Percentiles rank a stretch among this genome's conserved stretches.
Evolutionary conservation across 2,329 filamentous ascomycete genomes (phyloP).

Genomic region (Ceratocystis harringtonii): DNA sequence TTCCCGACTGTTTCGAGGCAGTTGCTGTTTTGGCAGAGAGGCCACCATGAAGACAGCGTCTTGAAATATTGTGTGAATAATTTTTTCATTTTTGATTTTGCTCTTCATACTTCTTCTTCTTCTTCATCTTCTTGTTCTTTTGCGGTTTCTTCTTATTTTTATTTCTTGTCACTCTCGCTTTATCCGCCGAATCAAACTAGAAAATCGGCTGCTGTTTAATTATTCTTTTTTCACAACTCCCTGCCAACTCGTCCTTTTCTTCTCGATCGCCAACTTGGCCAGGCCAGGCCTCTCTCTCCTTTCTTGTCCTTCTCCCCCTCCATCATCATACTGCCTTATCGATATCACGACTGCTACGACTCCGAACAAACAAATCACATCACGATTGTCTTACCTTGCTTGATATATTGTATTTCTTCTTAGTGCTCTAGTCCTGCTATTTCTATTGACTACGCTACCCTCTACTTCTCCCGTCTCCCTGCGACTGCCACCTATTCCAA

Average conservation of each 20-base stretch:
- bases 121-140: background rate
- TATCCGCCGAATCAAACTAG: background rate
- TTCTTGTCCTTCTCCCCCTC: background rate
- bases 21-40: constrained; percentile 5
- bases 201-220: background rate
- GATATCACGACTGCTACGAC: background rate
- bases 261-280: background rate
- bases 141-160: background rate
- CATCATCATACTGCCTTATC: background rate
- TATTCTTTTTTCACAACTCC: background rate
- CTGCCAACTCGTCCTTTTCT: background rate
- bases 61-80: background rate
- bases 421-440: background rate
- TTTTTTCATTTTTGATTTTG: background rate
- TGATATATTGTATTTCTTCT: background rate
- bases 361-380: background rate
- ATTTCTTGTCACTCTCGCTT: background rate
- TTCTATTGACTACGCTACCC: background rate
- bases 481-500: background rate
- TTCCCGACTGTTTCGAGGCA: background rate
- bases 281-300: background rate
- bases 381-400: background rate
- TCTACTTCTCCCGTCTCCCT: background rate
- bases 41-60: constrained; percentile 1
- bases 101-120: background rate